Percentiles rank a stretch among this genome's conserved stretches.
phyloP scores from a whole-genome alignment of 2,329 filamentous ascomycete genomes.

The Hypoxylon sp. region DNA sequence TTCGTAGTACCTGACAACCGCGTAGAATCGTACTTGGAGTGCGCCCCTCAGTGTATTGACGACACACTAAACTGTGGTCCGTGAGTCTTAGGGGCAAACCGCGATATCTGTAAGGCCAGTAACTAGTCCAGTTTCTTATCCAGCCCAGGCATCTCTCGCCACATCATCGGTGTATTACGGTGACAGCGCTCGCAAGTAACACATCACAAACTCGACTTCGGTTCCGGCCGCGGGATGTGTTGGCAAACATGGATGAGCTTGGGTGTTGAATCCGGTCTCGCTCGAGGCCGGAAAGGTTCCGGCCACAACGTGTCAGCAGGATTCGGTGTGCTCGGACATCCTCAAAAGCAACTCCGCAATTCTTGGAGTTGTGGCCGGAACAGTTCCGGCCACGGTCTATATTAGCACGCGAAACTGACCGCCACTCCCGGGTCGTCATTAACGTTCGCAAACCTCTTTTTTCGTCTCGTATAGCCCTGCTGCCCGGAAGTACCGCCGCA shows the following conservation, averaged over 20 bases:
- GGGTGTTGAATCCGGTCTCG: constrained; percentile 29
- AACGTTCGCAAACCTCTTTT: constrained; percentile 15
- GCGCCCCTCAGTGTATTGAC: not conserved
- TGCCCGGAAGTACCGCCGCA: not conserved
- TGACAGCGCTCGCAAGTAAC: constrained; percentile 3
- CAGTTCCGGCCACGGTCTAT: constrained; percentile 44
- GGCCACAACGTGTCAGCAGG: constrained; percentile 28
- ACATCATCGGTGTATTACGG: constrained; percentile 2
- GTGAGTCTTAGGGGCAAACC: not conserved
- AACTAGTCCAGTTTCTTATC: not conserved
- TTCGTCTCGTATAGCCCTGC: not conserved
- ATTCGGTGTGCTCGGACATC: constrained; percentile 40
- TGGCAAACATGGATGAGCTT: constrained; percentile 26
- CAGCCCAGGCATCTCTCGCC: not conserved
- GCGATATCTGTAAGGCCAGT: not conserved
- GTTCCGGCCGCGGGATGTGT: constrained; percentile 56
- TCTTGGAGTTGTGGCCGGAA: constrained; percentile 38
- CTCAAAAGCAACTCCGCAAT: constrained; percentile 30
- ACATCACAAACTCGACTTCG: constrained; percentile 38
- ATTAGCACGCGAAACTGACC: constrained; percentile 31
- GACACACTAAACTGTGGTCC: not conserved
- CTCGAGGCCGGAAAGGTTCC: constrained; percentile 38
- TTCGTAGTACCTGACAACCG: not conserved
- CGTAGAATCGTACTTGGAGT: not conserved
- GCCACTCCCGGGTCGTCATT: constrained; percentile 16